phyloP scores from a whole-genome alignment of 179 eudicot genomes.

The Spergularia azorica region DNA sequence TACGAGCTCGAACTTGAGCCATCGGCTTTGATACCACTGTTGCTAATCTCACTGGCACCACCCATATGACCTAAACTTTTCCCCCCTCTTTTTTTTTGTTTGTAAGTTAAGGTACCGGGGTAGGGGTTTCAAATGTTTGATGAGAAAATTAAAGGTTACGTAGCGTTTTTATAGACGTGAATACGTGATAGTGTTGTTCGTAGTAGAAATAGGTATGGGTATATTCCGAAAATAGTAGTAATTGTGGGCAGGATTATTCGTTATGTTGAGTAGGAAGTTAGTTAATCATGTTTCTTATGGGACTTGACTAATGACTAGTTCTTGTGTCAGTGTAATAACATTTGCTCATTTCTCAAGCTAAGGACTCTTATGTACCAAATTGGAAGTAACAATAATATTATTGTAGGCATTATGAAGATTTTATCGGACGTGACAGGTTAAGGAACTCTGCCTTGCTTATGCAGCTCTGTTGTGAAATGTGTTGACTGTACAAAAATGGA shows the following conservation, averaged over 20 bases:
- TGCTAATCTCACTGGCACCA: not conserved
- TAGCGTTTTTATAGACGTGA: not conserved
- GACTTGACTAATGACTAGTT: not conserved
- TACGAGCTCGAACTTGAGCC: conserved; percentile 3
- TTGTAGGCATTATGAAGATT: too few species aligned
- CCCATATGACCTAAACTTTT: not conserved
- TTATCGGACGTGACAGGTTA: too few species aligned
- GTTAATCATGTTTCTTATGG: conserved; percentile 4
- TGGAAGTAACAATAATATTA: too few species aligned
- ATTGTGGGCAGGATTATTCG: not conserved
- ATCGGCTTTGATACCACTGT: conserved; percentile 6
- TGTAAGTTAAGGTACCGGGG: not conserved
- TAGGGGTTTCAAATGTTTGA: not conserved
- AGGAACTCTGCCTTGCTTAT: too few species aligned
- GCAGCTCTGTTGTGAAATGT: too few species aligned
- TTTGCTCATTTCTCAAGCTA: too few species aligned
- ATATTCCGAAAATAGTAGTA: conserved; percentile 12
- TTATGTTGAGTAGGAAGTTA: not conserved
- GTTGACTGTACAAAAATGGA: too few species aligned
- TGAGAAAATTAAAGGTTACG: not conserved
- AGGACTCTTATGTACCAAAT: too few species aligned
- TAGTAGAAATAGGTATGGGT: not conserved
- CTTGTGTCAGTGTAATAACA: too few species aligned
- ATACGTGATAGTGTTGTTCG: not conserved
- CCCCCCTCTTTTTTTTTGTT: not conserved